Evolutionary conservation across 371 early-diverging fungal species (phyloP), one percentile per base, ranked within the genome.

Genomic region (Apophysomyces elegans): DNA sequence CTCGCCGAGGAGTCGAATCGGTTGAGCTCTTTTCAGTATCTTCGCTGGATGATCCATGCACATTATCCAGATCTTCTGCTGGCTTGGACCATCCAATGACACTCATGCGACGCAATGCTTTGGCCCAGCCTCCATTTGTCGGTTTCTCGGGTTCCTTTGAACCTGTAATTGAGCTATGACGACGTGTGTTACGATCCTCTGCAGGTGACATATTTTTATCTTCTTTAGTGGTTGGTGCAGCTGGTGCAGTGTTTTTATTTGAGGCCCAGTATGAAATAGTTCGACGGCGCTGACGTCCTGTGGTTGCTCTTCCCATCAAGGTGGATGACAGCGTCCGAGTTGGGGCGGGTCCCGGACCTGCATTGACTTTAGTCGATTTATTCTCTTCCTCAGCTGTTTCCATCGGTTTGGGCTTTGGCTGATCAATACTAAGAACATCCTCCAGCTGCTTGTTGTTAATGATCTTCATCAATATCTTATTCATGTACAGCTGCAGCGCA

Each of bases 201-300:
- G 18, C 18, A 12, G 58, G 58, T 4, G 46, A 6, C 4, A 58
- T 1, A 8, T 35, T 59, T 11, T 54, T 66, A 11, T 57, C 58
- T 12, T 58, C 54, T 60, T n/a, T 67, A 26, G 44, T 65, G 45
- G 45, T 50, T 63, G 70, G 43, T 58, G 59, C 54, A 47, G 45
- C 50, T 12, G 60, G 14, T 7, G 68, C 58, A 4, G 61, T 35
- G 7, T 59, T 58, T 26, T 66, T 64, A 56, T 50, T 74, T 7
- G 73, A 66, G 12, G 75, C 77, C 83, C 83, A 82, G 58, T 79
- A 82, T 13, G 83, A 82, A 45, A 82, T 82, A 4, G 83, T 82
- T 56, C 83, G 76, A 41, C 83, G 71, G 61, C 83, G 69, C 56
- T 71, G 76, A 12, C 77, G 73, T 16, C 56, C 68, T 0, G 37